Percentiles rank a stretch among this genome's conserved stretches.
Conservation (phyloP, 202 grass and related monocot genomes). For the Schoenoplectus triqueter region DNA sequence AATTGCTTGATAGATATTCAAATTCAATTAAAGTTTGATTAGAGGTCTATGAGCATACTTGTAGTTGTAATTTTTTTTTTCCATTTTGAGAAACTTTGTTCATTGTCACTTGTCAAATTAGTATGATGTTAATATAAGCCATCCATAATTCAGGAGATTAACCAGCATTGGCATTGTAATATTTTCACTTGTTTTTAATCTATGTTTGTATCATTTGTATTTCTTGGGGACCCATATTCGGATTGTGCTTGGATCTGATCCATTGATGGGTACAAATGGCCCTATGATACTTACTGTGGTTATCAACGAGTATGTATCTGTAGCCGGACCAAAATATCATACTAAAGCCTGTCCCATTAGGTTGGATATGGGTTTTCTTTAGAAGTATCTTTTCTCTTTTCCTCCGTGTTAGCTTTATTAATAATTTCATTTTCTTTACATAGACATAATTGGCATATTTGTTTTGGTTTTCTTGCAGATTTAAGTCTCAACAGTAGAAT, state of each 20-base stretch:
- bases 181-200: neutral
- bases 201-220: neutral
- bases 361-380: neutral
- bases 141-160: neutral
- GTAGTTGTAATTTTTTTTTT: neutral
- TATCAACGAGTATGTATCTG: neutral
- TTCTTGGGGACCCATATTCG: neutral
- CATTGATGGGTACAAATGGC: neutral
- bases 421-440: conserved; percentile 8
- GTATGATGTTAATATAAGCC: neutral
- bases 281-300: neutral
- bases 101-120: neutral
- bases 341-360: neutral
- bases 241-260: conserved; percentile 3
- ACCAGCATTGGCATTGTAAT: neutral
- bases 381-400: conserved; percentile 2
- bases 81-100: neutral
- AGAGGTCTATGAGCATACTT: neutral
- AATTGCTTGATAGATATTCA: neutral
- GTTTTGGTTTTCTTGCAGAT: conserved; percentile 21
- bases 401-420: conserved; percentile 23
- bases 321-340: neutral
- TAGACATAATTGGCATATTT: neutral
- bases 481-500: neutral
- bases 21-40: neutral